A percentile compares a stretch with the other conserved stretches of the same genome.
Conservation (phyloP, 495 filamentous ascomycete species). For the Halenospora varia region DNA sequence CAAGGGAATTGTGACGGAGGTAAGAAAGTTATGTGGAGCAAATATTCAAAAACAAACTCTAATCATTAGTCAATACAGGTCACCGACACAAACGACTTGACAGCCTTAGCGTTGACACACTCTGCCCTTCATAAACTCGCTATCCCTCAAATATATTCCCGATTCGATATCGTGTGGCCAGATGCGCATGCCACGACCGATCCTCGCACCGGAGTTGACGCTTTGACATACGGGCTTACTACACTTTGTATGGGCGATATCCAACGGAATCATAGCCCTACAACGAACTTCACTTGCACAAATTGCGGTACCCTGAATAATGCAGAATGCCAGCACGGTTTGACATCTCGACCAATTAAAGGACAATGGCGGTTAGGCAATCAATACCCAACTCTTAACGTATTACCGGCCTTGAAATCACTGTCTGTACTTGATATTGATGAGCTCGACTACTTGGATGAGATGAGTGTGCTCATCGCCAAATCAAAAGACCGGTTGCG, state of each 20-base stretch:
- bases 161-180: slow-evolving; percentile 95
- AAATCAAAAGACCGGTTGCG: slow-evolving; percentile 62
- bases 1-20: slow-evolving; percentile 86
- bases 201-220: slow-evolving; percentile 76
- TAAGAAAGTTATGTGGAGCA: too few species aligned
- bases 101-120: slow-evolving; percentile 76
- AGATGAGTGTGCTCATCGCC: slow-evolving; percentile 79
- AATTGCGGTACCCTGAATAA: slow-evolving; percentile 23
- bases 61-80: slow-evolving; percentile 47
- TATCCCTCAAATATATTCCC: slow-evolving; percentile 83
- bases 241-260: slow-evolving; percentile 79
- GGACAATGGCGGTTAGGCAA: slow-evolving; percentile 49
- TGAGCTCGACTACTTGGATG: slow-evolving; percentile 81
- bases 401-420: slow-evolving; percentile 75
- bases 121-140: slow-evolving; percentile 76
- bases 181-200: slow-evolving; percentile 61
- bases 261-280: slow-evolving; percentile 52
- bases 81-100: slow-evolving; percentile 83
- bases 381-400: slow-evolving; percentile 80
- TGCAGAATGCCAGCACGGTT: slow-evolving; percentile 17
- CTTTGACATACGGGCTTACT: slow-evolving; percentile 83
- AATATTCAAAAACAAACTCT: neutral
- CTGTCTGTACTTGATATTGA: slow-evolving; percentile 87
- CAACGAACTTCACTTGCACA: slow-evolving; percentile 14
- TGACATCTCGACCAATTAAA: slow-evolving; percentile 19